A percentile compares a stretch with the other conserved stretches of the same genome.
Conservation (phyloP, 139 green algal genomes). For the Chlamydomonas schloesseri region DNA sequence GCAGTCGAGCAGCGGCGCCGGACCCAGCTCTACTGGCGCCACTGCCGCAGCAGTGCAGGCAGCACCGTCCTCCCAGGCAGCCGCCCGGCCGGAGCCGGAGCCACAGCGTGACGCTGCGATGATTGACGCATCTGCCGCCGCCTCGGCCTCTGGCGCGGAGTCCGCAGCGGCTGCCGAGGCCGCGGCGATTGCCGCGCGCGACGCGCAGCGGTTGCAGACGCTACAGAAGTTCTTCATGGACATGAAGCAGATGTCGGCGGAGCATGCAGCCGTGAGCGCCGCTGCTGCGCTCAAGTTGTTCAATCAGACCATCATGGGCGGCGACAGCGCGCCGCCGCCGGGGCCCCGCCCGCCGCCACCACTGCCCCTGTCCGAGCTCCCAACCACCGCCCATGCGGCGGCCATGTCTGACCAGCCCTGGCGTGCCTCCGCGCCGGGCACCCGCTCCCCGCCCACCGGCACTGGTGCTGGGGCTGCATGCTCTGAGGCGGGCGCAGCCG, state of each 20-base stretch:
- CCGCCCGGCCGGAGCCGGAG: not conserved
- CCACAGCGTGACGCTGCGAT: no score
- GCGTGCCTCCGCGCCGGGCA: no score
- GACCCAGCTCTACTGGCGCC: no score
- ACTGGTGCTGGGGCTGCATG: no score
- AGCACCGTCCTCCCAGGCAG: not conserved
- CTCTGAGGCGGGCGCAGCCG: no score
- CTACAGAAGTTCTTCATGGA: slow-evolving; percentile 34
- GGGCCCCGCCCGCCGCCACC: not conserved
- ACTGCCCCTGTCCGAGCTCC: not conserved
- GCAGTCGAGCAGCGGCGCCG: no score
- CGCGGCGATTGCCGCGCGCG: not conserved
- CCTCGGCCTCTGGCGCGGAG: not conserved
- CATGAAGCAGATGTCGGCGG: not conserved
- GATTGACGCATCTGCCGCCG: not conserved
- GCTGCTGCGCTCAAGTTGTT: slow-evolving; percentile 20
- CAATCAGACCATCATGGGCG: not conserved
- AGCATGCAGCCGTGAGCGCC: slow-evolving; percentile 27
- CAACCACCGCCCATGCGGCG: no score
- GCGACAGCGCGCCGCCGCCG: no score
- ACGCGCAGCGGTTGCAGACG: slow-evolving; percentile 19
- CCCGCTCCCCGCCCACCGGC: no score
- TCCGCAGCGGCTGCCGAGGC: not conserved
- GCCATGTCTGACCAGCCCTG: no score
- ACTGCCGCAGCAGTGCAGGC: not conserved